These are phyloP conservation scores for Cetraspora pellucida DNA, from an alignment of 192 early-diverging fungal genomes.

Conservation along the genomic window DNA sequence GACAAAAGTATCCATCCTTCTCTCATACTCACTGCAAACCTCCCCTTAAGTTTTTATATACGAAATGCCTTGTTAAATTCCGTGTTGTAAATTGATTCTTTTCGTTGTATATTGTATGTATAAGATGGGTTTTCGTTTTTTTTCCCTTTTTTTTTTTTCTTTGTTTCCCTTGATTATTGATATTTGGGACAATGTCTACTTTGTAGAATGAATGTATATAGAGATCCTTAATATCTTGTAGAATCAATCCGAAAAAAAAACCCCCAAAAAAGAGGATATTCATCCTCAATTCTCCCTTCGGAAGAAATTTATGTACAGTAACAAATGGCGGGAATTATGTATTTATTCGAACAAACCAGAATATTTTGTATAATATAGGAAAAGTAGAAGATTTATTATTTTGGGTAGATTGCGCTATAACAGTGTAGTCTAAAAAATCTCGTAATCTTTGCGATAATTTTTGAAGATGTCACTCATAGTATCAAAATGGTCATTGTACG, in stretches of 20 bases:
- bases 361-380: too few relatives aligned
- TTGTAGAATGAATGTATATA: slow-evolving; percentile 19
- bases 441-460: too few relatives aligned
- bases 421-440: too few relatives aligned
- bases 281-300: background rate
- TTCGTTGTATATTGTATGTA: background rate
- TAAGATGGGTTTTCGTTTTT: background rate
- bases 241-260: background rate
- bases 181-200: background rate
- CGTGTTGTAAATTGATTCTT: slow-evolving; percentile 10
- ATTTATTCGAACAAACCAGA: too few relatives aligned
- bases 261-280: background rate
- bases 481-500: too few relatives aligned
- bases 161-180: background rate
- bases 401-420: too few relatives aligned
- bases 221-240: background rate
- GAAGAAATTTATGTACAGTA: too few relatives aligned
- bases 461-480: too few relatives aligned
- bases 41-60: background rate
- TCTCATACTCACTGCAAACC: background rate
- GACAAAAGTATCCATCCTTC: background rate
- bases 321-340: too few relatives aligned
- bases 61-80: background rate
- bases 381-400: too few relatives aligned
- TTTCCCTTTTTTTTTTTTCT: slow-evolving; percentile 8